Conservation (phyloP, 495 filamentous ascomycete genomes). For the Cladorrhinum samala region DNA sequence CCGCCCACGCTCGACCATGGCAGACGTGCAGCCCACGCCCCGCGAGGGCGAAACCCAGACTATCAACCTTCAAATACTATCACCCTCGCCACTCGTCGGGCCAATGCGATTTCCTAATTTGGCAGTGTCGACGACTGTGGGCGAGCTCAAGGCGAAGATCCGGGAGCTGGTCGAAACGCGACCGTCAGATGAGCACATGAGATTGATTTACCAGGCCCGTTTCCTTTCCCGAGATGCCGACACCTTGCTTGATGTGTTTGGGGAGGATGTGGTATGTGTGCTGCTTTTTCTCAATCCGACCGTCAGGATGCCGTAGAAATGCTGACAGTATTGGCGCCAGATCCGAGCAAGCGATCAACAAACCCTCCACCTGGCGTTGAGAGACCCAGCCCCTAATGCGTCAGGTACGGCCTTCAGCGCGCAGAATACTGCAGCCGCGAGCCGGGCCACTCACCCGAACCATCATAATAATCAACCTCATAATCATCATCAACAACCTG, state of each 20-base stretch:
- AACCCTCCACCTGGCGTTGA: slow-evolving; percentile 60
- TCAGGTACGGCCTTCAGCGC: not conserved
- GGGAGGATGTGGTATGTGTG: slow-evolving; percentile 9
- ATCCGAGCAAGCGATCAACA: slow-evolving; percentile 41
- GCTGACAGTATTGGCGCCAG: slow-evolving; percentile 25
- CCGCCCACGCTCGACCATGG: slow-evolving; percentile 9
- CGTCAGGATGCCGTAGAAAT: not conserved
- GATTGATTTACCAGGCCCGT: slow-evolving; percentile 62
- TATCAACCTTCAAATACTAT: slow-evolving; percentile 58
- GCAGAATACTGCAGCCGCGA: not conserved
- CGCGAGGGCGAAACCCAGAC: slow-evolving; percentile 16
- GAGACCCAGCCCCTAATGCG: slow-evolving; percentile 27
- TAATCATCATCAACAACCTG: slow-evolving; percentile 29
- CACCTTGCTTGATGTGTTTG: slow-evolving; percentile 53
- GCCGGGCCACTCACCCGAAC: no score
- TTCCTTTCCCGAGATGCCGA: slow-evolving; percentile 47
- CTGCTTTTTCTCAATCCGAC: not conserved
- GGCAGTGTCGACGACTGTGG: slow-evolving; percentile 50
- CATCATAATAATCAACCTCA: slow-evolving; percentile 16
- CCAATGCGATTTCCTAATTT: slow-evolving; percentile 50
- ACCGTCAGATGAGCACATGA: slow-evolving; percentile 50
- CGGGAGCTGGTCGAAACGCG: slow-evolving; percentile 46
- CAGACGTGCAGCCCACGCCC: slow-evolving; percentile 10
- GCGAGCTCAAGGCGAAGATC: slow-evolving; percentile 55
- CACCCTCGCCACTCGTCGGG: slow-evolving; percentile 53